Base-by-base conservation (phyloP, 2,329 filamentous ascomycete genomes). In the Leptographium radiaticola region DNA sequence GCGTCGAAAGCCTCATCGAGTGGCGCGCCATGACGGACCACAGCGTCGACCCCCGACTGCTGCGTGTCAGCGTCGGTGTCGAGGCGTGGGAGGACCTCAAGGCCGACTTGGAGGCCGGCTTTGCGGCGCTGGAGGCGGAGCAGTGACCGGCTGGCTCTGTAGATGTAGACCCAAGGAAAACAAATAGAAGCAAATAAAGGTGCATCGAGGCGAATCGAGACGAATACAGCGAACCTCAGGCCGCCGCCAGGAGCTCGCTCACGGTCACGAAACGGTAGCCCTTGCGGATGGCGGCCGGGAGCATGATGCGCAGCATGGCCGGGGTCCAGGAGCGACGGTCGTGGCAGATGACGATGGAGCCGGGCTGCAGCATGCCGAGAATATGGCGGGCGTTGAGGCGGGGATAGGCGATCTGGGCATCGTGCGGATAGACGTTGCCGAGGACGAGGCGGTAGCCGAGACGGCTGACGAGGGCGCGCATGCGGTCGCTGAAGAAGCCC, bases 1-100 rank as follows among this genome's bases (percentile, higher is more conserved):
- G 93, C 6, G 89, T 97, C 11, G 93, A 97, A 77, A 93, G 88
- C 64, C 70, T 97, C 72, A 90, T 98, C 61, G 93, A 98, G 76
- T 98, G 93, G 93, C 77, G 93, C 56, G 80, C 86, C 49, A 93
- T 98, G 88, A 84, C 83, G 56, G 93, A 98, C 72, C 62, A 69
- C 4, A 74, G 67, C 1, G 83, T 94, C 42, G 87, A 94, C 64
- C 78, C 75, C 63, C 74, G 79, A 55, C 67, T 97, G 66, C 63
- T 96, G 67, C 73, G 93, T 51, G 71, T 98, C 34, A 96, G 90
- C 66, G 71, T 96, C 38, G 93, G 93, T 0, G 77, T 96, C 36
- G 93, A 98, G 73, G 80, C 78, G 48, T 86, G 86, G 75, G 86
- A 93, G 67, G 93, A 97, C 70, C 66, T 98, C 65, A 81, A 77